Evolutionary conservation across 2,329 filamentous ascomycete genomes (phyloP), one percentile per base, ranked within the genome.

Genomic region (Phaeosphaeria sp.): DNA sequence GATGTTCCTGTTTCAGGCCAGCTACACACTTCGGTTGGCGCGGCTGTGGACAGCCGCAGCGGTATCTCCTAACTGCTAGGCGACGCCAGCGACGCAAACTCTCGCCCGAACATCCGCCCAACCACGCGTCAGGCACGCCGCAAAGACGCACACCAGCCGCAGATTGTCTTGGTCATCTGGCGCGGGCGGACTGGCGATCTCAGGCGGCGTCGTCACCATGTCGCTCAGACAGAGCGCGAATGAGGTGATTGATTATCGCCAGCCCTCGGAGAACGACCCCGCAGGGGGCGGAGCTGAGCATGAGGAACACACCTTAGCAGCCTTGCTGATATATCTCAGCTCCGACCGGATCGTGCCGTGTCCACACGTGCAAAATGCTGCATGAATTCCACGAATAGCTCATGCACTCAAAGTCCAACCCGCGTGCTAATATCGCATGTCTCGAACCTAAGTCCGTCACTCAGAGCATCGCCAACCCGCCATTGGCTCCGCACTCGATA

Each of bases 401-500:
- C 46, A 33, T 45, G 20, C 30, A 36, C 30, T 36, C 40, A 43
- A 59, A 21, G 56, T 54, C 46, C 8, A 52, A 54, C 43, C 51
- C n/a, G 43, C 49, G 24, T 57, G 55, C 44, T 24, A 49, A 56
- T 53, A 53, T 51, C 44, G 49, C 46, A 46, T 49, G 50, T 46
- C 33, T 51, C 30, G 25, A 42, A 20, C 39, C n/a, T 18, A 25
- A 51, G 46, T 56, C 51, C 49, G 51, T 24, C 43, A 43, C 22
- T 33, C 46, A 22, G 15, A 30, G 21, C 40, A 18, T 21, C 25
- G 42, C 25, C 13, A n/a, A 18, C 24, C 39, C 47, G 39, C 54
- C 49, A 61, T 65, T 65, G 60, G 62, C 49, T 40, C 44, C 4
- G 47, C 13, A n/a, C 15, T 40, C 36, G 52, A 47, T 45, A 30